Evolutionary conservation across 2,329 filamentous ascomycete genomes (phyloP).

Genomic region (Aspergillus sergii): DNA sequence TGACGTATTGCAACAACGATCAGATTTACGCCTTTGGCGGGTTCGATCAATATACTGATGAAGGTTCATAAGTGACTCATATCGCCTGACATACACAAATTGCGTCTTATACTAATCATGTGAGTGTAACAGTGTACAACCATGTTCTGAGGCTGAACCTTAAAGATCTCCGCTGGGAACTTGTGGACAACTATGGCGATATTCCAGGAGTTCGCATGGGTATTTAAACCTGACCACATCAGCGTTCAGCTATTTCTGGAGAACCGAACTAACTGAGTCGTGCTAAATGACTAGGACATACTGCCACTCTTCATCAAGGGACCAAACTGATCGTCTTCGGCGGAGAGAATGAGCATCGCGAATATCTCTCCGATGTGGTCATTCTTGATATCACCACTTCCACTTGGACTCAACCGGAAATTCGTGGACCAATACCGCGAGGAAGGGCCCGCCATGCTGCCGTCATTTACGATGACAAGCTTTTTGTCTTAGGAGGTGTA

Average conservation of each 20-base stretch:
- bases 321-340: slow-evolving; percentile 97
- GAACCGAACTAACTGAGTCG: not conserved
- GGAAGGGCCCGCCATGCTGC: slow-evolving; percentile 91
- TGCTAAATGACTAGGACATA: slow-evolving; percentile 67
- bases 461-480: slow-evolving; percentile 91
- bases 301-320: slow-evolving; percentile 88
- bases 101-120: slow-evolving; percentile 8
- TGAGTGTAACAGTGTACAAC: slow-evolving; percentile 71
- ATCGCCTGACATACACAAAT: not conserved
- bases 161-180: slow-evolving; percentile 83
- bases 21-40: slow-evolving; percentile 98
- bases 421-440: slow-evolving; percentile 81
- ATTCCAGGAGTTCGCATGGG: slow-evolving; percentile 97
- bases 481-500: slow-evolving; percentile 95
- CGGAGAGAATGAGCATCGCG: slow-evolving; percentile 95
- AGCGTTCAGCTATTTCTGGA: slow-evolving; percentile 13
- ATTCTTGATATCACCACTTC: slow-evolving; percentile 94
- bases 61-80: slow-evolving; percentile 55
- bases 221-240: slow-evolving; percentile 44
- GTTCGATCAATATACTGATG: slow-evolving; percentile 98
- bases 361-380: slow-evolving; percentile 92
- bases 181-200: slow-evolving; percentile 98
- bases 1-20: slow-evolving; percentile 98
- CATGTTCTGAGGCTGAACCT: slow-evolving; percentile 91
- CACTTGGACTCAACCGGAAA: slow-evolving; percentile 90